Percentiles rank a stretch among this genome's conserved stretches.
phyloP scores from a whole-genome alignment of 2,329 filamentous ascomycete species.

The Trichoderma semiorbis region DNA sequence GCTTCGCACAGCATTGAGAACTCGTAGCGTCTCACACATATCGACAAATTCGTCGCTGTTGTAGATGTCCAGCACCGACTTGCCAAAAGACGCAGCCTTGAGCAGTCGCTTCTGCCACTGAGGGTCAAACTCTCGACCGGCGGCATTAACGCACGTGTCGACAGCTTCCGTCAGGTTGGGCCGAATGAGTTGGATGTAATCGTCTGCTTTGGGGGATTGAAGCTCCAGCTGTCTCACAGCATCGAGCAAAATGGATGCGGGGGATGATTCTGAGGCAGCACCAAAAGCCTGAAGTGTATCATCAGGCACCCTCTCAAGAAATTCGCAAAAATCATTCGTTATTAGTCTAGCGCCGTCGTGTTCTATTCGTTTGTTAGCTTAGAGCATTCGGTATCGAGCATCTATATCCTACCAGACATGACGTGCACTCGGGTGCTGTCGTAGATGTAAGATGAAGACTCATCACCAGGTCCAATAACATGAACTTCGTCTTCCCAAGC shows the following conservation, averaged over 20 bases:
- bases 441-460: constrained; percentile 77
- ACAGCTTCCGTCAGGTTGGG: constrained; percentile 87
- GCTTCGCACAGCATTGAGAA: constrained; percentile 87
- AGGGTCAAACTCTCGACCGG: constrained; percentile 83
- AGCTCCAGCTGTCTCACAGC: constrained; percentile 87
- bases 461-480: constrained; percentile 79
- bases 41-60: constrained; percentile 99
- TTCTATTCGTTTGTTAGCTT: constrained; percentile 40
- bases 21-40: constrained; percentile 90
- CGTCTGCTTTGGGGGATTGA: constrained; percentile 94
- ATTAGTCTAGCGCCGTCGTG: constrained; percentile 84
- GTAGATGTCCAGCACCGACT: constrained; percentile 94
- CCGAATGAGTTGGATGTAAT: constrained; percentile 93
- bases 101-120: constrained; percentile 94
- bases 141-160: constrained; percentile 87
- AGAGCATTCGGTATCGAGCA: background rate
- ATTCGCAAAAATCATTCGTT: constrained; percentile 94
- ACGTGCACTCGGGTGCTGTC: constrained; percentile 87
- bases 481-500: constrained; percentile 99
- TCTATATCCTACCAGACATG: constrained; percentile 62
- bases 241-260: constrained; percentile 89
- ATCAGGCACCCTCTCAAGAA: constrained; percentile 87
- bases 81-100: constrained; percentile 96
- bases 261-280: constrained; percentile 80
- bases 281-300: constrained; percentile 87